These are phyloP conservation scores for Zymoseptoria tritici DNA, from an alignment of 2,329 filamentous ascomycete species.

Conservation along the genomic window DNA sequence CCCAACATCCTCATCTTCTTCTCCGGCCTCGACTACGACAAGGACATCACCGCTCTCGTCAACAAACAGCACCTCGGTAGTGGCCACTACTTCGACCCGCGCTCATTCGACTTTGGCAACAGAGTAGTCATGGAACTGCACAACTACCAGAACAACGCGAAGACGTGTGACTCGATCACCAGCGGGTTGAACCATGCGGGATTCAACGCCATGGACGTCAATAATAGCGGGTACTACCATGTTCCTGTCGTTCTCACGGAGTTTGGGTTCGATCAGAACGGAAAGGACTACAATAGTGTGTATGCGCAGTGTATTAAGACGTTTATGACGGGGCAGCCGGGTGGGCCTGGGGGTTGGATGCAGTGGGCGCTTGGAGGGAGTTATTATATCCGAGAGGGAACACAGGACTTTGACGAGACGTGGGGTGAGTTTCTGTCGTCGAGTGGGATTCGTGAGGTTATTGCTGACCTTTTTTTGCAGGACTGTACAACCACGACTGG, in stretches of 20 bases:
- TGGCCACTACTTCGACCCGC: constrained; percentile 40
- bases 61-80: constrained; percentile 10
- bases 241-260: constrained; percentile 48
- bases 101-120: constrained; percentile 44
- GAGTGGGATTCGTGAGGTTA: background rate
- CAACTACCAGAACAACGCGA: constrained; percentile 50
- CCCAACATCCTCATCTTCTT: constrained; percentile 49
- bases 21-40: constrained; percentile 53
- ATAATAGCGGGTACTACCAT: constrained; percentile 19
- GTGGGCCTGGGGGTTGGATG: constrained; percentile 49
- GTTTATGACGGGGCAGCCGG: constrained; percentile 39
- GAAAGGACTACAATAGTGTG: constrained; percentile 40
- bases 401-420: constrained; percentile 49
- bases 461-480: constrained; percentile 21
- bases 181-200: constrained; percentile 45
- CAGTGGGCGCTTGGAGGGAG: constrained; percentile 45
- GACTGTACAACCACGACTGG: constrained; percentile 49
- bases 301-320: constrained; percentile 48
- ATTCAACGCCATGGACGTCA: constrained; percentile 45
- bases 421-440: constrained; percentile 36
- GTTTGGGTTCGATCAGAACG: constrained; percentile 48
- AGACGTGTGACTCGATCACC: constrained; percentile 42
- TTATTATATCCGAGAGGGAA: constrained; percentile 50
- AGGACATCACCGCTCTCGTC: constrained; percentile 42
- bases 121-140: constrained; percentile 56